Conservation (phyloP, 495 filamentous ascomycete genomes). For the Filosporella fistucella region DNA sequence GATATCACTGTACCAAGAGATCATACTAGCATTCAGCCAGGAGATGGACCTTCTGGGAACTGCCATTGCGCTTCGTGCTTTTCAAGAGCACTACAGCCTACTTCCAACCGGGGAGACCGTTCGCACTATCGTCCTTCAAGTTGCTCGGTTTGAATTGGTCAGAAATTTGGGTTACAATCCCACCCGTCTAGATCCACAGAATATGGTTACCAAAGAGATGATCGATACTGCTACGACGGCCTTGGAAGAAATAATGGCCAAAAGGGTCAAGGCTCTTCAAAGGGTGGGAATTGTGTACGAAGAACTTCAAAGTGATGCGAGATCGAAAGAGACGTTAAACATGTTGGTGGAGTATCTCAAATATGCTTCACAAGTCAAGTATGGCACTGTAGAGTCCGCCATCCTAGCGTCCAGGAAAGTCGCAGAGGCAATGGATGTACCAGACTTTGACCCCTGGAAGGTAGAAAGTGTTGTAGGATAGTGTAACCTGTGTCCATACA, state of each 20-base stretch:
- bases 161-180: constrained; percentile 4
- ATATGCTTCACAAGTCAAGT: constrained; percentile 27
- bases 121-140: constrained; percentile 45
- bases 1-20: constrained; percentile 49
- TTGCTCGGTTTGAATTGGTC: constrained; percentile 34
- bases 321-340: constrained; percentile 42
- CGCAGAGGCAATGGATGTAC: constrained; percentile 22
- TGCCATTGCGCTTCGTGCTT: constrained; percentile 44
- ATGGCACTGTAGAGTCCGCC: not conserved
- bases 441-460: constrained; percentile 16
- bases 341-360: constrained; percentile 47
- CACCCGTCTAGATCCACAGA: constrained; percentile 4
- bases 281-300: constrained; percentile 23
- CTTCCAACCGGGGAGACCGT: constrained; percentile 44
- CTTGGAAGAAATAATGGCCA: constrained; percentile 25
- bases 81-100: constrained; percentile 40
- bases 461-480: not conserved
- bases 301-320: constrained; percentile 35
- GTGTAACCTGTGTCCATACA: not conserved
- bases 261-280: constrained; percentile 21
- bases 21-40: constrained; percentile 51
- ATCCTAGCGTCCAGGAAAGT: not conserved
- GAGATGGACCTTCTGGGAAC: constrained; percentile 49
- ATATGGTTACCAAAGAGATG: constrained; percentile 16
- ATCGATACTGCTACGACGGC: constrained; percentile 23